Percentiles rank a stretch among this genome's conserved stretches.
These are phyloP conservation scores for Tylopilus plumbeoviolaceoides DNA, from an alignment of 768 basidiomycete genomes.

Conservation along the genomic window DNA sequence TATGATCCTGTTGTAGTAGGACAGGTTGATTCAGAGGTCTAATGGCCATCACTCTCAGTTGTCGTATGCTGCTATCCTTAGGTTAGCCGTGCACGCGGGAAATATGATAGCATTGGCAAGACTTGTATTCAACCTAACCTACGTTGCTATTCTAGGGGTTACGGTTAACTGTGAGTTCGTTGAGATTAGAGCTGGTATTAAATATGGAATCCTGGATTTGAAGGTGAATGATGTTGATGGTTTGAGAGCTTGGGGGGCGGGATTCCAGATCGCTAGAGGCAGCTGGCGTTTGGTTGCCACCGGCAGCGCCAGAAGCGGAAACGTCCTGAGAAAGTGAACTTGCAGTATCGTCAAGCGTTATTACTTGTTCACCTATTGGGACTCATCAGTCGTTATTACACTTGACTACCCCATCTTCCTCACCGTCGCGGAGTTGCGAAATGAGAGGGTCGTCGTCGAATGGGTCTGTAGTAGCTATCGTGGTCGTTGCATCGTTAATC, in stretches of 20 bases:
- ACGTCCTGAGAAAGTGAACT: not conserved
- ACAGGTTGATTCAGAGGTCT: too few species aligned
- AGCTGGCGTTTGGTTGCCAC: not conserved
- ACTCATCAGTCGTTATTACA: not conserved
- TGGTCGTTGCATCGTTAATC: not conserved
- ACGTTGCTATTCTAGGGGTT: not conserved
- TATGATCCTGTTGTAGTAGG: too few species aligned
- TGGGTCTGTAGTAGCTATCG: not conserved
- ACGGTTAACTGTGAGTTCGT: not conserved
- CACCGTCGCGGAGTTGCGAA: not conserved
- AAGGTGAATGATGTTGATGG: not conserved
- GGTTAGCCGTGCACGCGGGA: too few species aligned
- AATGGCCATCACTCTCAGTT: too few species aligned
- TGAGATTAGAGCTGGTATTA: conserved; percentile 1
- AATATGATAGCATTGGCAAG: too few species aligned
- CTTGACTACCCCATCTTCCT: not conserved
- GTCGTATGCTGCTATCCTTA: too few species aligned
- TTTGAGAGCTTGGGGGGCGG: not conserved
- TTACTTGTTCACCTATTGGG: not conserved
- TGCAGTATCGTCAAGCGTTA: not conserved
- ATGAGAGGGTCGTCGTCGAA: conserved; percentile 3
- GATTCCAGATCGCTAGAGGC: not conserved
- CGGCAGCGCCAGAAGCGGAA: not conserved
- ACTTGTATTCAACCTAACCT: not conserved
- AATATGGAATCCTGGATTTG: conserved; percentile 5